phyloP scores from a whole-genome alignment of 768 basidiomycete genomes.

The Podaxis sp. region DNA sequence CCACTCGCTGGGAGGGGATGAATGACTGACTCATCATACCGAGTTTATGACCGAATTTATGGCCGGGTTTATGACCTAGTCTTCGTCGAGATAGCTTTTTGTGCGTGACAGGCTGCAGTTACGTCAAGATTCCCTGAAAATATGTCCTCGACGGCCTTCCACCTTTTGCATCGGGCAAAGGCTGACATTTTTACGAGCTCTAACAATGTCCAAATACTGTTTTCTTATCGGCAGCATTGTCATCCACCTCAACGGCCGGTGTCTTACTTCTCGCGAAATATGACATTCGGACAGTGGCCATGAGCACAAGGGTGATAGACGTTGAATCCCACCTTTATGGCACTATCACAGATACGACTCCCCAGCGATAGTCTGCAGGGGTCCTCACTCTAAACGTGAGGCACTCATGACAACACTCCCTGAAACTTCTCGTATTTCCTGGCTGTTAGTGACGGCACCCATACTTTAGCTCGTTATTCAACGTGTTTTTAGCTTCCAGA shows the following conservation, averaged over 20 bases:
- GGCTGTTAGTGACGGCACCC: slow-evolving; percentile 2
- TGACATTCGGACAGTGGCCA: background rate
- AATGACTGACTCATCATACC: too few species aligned
- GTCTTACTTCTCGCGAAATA: background rate
- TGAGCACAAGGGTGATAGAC: background rate
- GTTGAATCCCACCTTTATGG: background rate
- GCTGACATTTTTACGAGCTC: too few species aligned
- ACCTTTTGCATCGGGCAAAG: background rate
- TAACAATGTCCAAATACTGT: too few species aligned
- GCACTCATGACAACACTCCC: background rate
- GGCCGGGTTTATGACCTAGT: too few species aligned
- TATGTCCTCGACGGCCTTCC: background rate
- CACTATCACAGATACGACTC: background rate
- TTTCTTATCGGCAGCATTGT: too few species aligned
- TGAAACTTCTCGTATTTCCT: background rate
- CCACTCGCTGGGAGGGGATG: too few species aligned
- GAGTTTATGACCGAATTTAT: too few species aligned
- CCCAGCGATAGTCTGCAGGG: background rate
- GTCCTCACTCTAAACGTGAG: background rate
- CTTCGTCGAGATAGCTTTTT: background rate
- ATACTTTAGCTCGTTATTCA: background rate
- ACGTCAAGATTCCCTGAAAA: too few species aligned
- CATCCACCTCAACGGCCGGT: too few species aligned
- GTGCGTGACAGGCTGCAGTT: background rate
- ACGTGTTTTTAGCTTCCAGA: slow-evolving; percentile 8